Percentiles rank a stretch among this genome's conserved stretches.
phyloP scores from a whole-genome alignment of 108 stramenopile genomes.

The Pelagomonas calceolata region DNA sequence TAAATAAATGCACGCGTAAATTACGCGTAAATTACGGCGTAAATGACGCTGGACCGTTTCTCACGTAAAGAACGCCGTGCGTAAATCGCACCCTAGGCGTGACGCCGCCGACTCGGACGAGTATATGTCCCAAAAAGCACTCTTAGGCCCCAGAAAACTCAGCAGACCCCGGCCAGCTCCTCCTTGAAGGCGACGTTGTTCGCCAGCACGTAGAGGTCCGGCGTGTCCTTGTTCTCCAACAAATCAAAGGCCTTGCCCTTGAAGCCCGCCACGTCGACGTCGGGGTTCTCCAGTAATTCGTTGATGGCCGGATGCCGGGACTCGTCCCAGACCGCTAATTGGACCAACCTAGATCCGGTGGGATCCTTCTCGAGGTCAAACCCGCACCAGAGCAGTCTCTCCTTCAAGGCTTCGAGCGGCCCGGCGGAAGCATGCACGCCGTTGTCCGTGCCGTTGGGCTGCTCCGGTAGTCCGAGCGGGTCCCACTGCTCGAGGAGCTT shows the following conservation, averaged over 20 bases:
- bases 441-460: constrained; percentile 23
- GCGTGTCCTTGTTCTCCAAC: constrained; percentile 22
- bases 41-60: no score
- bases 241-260: constrained; percentile 23
- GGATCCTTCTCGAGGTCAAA: constrained; percentile 1
- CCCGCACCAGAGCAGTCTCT: constrained; percentile 24
- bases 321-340: constrained; percentile 8
- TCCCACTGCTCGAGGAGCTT: constrained; percentile 14
- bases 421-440: constrained; percentile 25
- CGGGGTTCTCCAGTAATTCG: constrained; percentile 1
- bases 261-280: constrained; percentile 2
- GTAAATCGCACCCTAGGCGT: no score
- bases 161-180: not conserved
- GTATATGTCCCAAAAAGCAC: no score
- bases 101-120: no score
- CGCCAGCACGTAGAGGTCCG: constrained; percentile 9
- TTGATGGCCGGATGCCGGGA: not conserved
- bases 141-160: no score
- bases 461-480: constrained; percentile 8
- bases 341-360: not conserved
- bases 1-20: no score
- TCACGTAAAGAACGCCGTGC: no score
- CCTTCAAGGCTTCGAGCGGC: constrained; percentile 27
- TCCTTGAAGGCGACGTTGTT: constrained; percentile 10
- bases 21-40: no score